Percentiles rank a stretch among this genome's conserved stretches.
These are phyloP conservation scores for Allium fistulosum DNA, from an alignment of 106 monocot genomes.

Conservation along the genomic window DNA sequence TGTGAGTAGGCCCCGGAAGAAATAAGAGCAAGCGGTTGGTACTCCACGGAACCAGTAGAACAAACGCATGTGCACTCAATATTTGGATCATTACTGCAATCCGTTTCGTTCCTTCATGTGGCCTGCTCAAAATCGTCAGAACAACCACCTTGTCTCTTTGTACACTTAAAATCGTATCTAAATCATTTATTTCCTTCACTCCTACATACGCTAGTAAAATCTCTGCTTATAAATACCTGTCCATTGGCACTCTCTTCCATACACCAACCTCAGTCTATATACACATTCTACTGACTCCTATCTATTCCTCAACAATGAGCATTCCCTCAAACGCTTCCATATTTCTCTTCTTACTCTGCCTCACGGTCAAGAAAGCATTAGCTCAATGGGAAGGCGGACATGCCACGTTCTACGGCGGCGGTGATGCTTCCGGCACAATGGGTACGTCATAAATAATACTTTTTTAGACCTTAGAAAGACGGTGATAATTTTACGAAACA, in stretches of 20 bases:
- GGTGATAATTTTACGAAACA: too few species aligned
- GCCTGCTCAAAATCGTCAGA: slow-evolving; percentile 3
- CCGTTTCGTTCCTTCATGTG: neutral
- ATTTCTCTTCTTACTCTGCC: slow-evolving; percentile 3
- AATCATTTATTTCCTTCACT: neutral
- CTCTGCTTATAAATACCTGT: slow-evolving; percentile 10
- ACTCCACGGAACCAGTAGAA: slow-evolving; percentile 2
- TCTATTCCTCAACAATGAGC: neutral
- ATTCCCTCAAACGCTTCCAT: neutral
- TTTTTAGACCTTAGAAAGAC: neutral
- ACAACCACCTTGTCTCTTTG: slow-evolving; percentile 8
- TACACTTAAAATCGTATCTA: neutral
- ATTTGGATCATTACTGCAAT: slow-evolving; percentile 8
- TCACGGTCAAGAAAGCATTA: neutral
- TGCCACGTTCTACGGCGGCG: slow-evolving; percentile 55
- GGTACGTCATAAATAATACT: slow-evolving; percentile 14
- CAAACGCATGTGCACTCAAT: slow-evolving; percentile 25
- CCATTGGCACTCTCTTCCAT: neutral
- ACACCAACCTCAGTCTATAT: neutral
- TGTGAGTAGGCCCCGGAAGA: neutral
- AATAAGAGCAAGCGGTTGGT: slow-evolving; percentile 9
- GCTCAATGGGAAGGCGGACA: slow-evolving; percentile 40
- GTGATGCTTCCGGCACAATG: slow-evolving; percentile 60
- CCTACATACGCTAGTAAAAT: neutral
- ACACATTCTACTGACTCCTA: neutral